Percentiles rank a stretch among this genome's conserved stretches.
phyloP scores from a whole-genome alignment of 2,329 filamentous ascomycete species.

The Epichloe aotearoae region DNA sequence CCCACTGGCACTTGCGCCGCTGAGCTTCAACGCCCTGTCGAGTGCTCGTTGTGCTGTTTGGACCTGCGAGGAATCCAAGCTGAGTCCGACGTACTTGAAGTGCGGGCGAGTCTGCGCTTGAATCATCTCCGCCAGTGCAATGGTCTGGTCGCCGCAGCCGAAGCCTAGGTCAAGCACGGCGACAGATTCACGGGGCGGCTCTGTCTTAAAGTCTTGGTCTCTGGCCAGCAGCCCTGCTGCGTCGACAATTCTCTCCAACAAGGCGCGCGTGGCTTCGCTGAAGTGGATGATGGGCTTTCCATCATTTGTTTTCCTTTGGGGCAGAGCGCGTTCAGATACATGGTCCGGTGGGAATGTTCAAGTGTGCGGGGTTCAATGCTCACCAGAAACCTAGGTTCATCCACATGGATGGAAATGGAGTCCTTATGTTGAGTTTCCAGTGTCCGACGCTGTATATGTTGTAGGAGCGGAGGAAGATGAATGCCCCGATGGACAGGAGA shows the following conservation, averaged over 20 bases:
- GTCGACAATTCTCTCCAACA: conserved; percentile 33
- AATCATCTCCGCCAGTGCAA: conserved; percentile 26
- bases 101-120: conserved; percentile 9
- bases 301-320: conserved; percentile 16
- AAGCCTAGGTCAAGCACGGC: conserved; percentile 41
- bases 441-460: conserved; percentile 38
- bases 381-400: conserved; percentile 52
- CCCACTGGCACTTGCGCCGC: background rate
- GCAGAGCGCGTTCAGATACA: background rate
- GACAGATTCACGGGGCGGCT: conserved; percentile 7
- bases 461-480: conserved; percentile 13
- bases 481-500: conserved; percentile 7
- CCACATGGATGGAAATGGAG: conserved; percentile 40
- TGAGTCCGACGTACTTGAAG: conserved; percentile 40
- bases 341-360: background rate
- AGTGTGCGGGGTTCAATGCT: conserved; percentile 10
- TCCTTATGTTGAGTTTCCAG: conserved; percentile 38
- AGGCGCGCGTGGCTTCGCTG: conserved; percentile 32
- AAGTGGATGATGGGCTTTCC: conserved; percentile 22
- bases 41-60: conserved; percentile 20
- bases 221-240: conserved; percentile 25
- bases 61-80: conserved; percentile 32
- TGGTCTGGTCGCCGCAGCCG: conserved; percentile 45
- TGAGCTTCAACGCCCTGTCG: conserved; percentile 11
- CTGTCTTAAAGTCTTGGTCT: background rate